Percentiles rank a stretch among this genome's conserved stretches.
Evolutionary conservation across 192 early-diverging fungal genomes (phyloP).

Genomic region (Rhizoclosmatium globosum): DNA sequence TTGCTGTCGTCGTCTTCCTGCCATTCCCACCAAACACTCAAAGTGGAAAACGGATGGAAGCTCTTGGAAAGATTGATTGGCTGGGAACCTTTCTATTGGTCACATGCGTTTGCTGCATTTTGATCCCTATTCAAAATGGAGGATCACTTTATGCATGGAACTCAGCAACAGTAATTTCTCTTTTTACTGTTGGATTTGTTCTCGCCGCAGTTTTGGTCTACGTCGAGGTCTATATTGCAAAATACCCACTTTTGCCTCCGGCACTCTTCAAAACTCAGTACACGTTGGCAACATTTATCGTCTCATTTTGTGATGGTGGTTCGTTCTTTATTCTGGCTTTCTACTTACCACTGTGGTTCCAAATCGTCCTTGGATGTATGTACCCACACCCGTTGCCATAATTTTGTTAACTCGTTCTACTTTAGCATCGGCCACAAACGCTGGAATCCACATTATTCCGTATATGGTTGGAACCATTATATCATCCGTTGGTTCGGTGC

Average conservation of each 20-base stretch:
- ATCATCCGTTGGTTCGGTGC: slow-evolving; percentile 72
- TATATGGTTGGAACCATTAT: slow-evolving; percentile 64
- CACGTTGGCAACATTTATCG: slow-evolving; percentile 30
- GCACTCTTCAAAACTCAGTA: slow-evolving; percentile 59
- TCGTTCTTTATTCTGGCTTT: slow-evolving; percentile 46
- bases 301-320: slow-evolving; percentile 43
- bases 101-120: slow-evolving; percentile 19
- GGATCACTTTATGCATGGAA: slow-evolving; percentile 69
- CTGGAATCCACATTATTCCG: slow-evolving; percentile 76
- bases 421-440: slow-evolving; percentile 66
- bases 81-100: slow-evolving; percentile 33
- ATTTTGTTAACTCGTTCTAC: background rate
- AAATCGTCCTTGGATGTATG: slow-evolving; percentile 73
- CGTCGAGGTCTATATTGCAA: slow-evolving; percentile 70
- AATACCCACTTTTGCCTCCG: slow-evolving; percentile 73
- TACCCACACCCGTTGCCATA: background rate
- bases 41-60: background rate
- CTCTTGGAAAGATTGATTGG: slow-evolving; percentile 27
- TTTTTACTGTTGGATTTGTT: slow-evolving; percentile 70
- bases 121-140: slow-evolving; percentile 65
- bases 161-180: slow-evolving; percentile 60
- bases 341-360: slow-evolving; percentile 66
- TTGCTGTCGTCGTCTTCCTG: slow-evolving; percentile 57
- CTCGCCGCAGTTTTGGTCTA: slow-evolving; percentile 51
- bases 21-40: slow-evolving; percentile 39